Evolutionary conservation across 2,329 filamentous ascomycete genomes (phyloP).

Genomic region (Colletotrichum graminicola): DNA sequence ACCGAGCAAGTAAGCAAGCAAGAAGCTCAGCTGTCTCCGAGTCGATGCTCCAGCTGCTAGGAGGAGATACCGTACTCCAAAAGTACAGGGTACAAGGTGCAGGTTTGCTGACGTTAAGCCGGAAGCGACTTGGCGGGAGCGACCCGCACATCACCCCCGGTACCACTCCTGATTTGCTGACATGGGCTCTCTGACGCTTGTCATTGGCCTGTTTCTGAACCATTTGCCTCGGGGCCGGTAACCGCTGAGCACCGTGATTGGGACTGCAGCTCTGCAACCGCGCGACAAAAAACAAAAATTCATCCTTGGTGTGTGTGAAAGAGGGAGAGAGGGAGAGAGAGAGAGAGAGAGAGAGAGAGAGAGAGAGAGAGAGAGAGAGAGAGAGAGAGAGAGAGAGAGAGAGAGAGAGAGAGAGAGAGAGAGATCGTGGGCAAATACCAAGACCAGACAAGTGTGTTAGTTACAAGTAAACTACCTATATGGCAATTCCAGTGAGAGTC

Average conservation of each 20-base stretch:
- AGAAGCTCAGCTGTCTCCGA: background rate
- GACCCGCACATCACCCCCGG: background rate
- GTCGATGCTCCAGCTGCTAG: background rate
- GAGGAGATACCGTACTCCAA: background rate
- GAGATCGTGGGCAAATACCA: background rate
- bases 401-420: too few species aligned
- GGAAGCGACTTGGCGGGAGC: conserved; percentile 21
- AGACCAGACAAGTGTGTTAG: background rate
- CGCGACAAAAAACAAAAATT: conserved; percentile 33
- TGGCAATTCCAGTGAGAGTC: background rate
- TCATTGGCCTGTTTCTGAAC: conserved; percentile 25
- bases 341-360: too few species aligned
- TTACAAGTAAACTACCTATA: background rate
- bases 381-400: too few species aligned
- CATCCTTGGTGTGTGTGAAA: background rate
- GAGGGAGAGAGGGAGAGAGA: too few species aligned
- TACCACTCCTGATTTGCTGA: conserved; percentile 28
- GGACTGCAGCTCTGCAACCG: conserved; percentile 40
- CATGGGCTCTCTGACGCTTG: background rate
- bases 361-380: too few species aligned
- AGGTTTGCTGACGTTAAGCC: conserved; percentile 34
- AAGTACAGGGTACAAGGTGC: conserved; percentile 15
- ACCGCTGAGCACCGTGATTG: conserved; percentile 38
- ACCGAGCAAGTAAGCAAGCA: too few species aligned
- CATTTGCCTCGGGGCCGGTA: conserved; percentile 32